Base-by-base conservation (phyloP, 139 green algal species). In the Chlorella sp. region DNA sequence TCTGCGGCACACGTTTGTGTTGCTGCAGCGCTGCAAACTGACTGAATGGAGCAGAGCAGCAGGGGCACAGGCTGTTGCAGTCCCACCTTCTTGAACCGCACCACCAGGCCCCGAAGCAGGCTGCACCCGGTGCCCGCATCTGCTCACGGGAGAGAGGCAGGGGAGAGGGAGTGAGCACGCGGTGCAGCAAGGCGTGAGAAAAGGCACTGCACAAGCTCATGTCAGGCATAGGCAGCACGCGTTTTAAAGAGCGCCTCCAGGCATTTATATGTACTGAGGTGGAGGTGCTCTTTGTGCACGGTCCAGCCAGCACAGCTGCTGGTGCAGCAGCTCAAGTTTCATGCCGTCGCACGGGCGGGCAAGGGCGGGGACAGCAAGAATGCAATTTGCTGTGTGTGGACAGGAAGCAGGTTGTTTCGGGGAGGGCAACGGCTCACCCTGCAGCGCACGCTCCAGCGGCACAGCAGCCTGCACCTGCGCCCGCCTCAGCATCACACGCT, bases 71-170 rank as follows among this genome's bases (percentile, higher is more conserved):
- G 32, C 32, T 16, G 7, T 9, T 5, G 48, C 48, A 57, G 48
- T 18, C 26, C 21, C 71, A 37, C 71, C 71, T 34, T 37, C 75
- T 53, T 81, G 75, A 48, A 32, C n/a, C 75, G n/a, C 12, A 88
- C 39, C 28, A 66, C 39, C 84, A 88, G 39, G 26, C 84, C 84
- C 11, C 30, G 28, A 66, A 88, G 84, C 68, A 88, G 84, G 84
- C 84, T 88, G 16, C 66, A 16, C 40, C 82, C 57, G 18, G n/a
- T 57, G n/a, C 57, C 57, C 1, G 57, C 57, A 39, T 60, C 57
- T 86, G 60, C n/a, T 39, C 48, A 66, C 21, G 34, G 39, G 16
- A 66, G 39, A 30, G 22, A n/a, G 22, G n/a, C 75, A 48, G 40
- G n/a, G 34, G n/a, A 4, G 11, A 36, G 75, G n/a, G 69, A 16